These are phyloP conservation scores for Amanita muscaria DNA, from an alignment of 768 basidiomycete species.

Conservation along the genomic window DNA sequence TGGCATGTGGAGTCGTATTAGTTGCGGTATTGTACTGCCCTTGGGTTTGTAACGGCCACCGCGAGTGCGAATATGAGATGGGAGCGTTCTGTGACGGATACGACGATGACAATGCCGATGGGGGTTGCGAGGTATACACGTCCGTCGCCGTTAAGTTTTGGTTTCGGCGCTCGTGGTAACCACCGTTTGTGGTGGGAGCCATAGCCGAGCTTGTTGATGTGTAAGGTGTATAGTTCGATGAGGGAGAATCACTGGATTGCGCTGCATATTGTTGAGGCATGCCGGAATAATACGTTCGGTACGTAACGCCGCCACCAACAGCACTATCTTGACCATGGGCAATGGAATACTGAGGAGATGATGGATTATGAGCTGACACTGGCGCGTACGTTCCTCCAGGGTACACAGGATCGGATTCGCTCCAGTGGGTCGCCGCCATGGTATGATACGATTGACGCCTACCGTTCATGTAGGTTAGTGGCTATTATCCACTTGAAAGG, in stretches of 20 bases:
- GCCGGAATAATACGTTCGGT: constrained; percentile 3
- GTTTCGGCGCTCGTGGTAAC: background rate
- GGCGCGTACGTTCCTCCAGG: background rate
- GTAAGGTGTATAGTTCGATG: background rate
- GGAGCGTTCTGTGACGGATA: constrained; percentile 21
- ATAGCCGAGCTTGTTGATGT: background rate
- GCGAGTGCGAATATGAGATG: constrained; percentile 26
- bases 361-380: background rate
- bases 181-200: background rate
- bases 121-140: background rate
- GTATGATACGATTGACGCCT: constrained; percentile 2
- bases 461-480: background rate
- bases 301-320: background rate
- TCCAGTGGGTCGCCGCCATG: constrained; percentile 2
- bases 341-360: constrained; percentile 3
- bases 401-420: constrained; percentile 1
- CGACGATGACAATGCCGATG: background rate
- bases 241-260: background rate
- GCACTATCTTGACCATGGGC: background rate
- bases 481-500: background rate
- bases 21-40: constrained; percentile 16
- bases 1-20: constrained; percentile 14
- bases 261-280: background rate
- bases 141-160: background rate
- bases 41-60: constrained; percentile 34